Base-by-base conservation (phyloP, 192 early-diverging fungal genomes). In the Spizellomyces punctatus region DNA sequence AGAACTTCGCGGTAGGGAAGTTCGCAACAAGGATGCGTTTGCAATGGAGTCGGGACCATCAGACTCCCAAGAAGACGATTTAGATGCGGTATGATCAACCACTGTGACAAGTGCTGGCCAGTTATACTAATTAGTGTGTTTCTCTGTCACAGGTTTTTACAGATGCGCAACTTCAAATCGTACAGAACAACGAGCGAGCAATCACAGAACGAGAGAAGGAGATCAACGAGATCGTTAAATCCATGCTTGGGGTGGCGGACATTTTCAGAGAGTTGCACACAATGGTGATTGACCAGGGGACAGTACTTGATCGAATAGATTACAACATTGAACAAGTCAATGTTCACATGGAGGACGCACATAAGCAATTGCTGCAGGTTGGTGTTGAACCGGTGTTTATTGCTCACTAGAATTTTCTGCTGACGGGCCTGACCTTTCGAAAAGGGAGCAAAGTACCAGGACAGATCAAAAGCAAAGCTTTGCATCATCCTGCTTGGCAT, bases 231-330 rank as follows among this genome's bases (percentile, higher is more conserved):
- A 97, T 99, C 72, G 94, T 92, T 52, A 89, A 94, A 74, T 94
- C 94, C 17, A 96, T 99, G 63, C 81, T 89, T 44, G 89, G 91
- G 22, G 80, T 99, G 61, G 94, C 94, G 4, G 91, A 92, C 47
- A 90, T 99, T 12, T 99, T 99, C 79, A 86, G 88, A 65, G 94
- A 96, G 70, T 84, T 98, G 72, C 94, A 99, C 75, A 89, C 92
- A 22, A 92, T 99, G 89, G 90, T 99, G 19, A 95, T 99, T 71
- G 97, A 98, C 78, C 97, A 99, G 77, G 97, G 97, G 14, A 94
- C 97, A 6, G 76, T 99, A 66, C 83, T 99, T 22, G 97, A 99
- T 80, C 87, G 97, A 41, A 98, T 99, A 66, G 97, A 99, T 78
- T 99, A 91, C 78, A 98, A 99, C 74, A 89, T 99, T 65, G 97